Percentiles rank a stretch among this genome's conserved stretches.
phyloP scores from a whole-genome alignment of 2,329 filamentous ascomycete genomes.

The Epicoccum nigrum region DNA sequence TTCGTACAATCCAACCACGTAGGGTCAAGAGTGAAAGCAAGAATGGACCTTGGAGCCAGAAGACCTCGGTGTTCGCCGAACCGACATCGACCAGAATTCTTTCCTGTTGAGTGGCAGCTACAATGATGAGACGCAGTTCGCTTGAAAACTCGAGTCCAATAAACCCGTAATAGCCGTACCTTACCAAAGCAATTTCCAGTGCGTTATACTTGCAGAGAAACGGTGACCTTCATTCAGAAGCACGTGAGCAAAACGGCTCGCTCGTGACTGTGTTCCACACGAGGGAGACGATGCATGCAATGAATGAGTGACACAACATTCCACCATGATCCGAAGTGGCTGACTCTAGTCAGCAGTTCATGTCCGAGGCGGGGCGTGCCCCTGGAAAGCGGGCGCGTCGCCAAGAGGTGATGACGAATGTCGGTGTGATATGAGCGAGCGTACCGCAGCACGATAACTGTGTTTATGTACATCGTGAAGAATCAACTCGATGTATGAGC shows the following conservation, averaged over 20 bases:
- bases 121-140: no score
- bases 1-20: no score
- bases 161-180: no score
- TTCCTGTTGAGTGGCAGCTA: no score
- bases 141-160: no score
- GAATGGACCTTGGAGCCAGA: no score
- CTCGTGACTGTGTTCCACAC: neutral
- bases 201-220: no score
- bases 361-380: neutral
- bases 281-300: neutral
- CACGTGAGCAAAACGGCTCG: neutral
- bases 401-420: slow-evolving; percentile 8
- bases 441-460: neutral
- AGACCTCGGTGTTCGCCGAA: no score
- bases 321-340: neutral
- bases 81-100: no score
- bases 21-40: no score
- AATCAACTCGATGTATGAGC: slow-evolving; percentile 8
- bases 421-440: slow-evolving; percentile 1
- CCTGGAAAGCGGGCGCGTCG: neutral
- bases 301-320: neutral
- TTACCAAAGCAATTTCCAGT: no score
- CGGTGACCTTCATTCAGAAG: neutral
- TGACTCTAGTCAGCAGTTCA: neutral
- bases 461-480: neutral